phyloP scores from a whole-genome alignment of 164 flowering plant genomes.

The Warburgia ugandensis region DNA sequence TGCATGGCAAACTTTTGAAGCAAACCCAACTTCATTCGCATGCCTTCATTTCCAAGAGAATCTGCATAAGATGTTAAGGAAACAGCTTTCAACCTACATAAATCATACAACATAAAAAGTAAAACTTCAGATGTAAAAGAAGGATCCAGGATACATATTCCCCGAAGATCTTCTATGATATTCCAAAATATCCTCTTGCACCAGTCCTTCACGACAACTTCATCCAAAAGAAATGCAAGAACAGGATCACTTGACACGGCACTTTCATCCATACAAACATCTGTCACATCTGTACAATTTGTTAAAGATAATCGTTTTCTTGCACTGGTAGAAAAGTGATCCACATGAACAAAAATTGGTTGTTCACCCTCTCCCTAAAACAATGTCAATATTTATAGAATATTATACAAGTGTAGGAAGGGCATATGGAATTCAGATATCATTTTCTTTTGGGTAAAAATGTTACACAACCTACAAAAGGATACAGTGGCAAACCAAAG shows the following conservation, averaged over 20 bases:
- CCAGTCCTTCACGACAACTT: slow-evolving; percentile 97
- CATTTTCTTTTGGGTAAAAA: neutral
- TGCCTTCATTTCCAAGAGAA: slow-evolving; percentile 40
- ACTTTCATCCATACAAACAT: slow-evolving; percentile 98
- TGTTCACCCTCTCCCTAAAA: no score
- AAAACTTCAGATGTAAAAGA: neutral
- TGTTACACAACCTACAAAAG: slow-evolving; percentile 23
- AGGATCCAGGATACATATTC: slow-evolving; percentile 64
- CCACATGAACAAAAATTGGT: no score
- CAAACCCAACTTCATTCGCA: slow-evolving; percentile 34
- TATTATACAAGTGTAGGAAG: no score
- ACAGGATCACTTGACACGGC: slow-evolving; percentile 98
- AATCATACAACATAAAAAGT: neutral
- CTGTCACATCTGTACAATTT: slow-evolving; percentile 68
- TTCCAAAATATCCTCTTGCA: slow-evolving; percentile 60
- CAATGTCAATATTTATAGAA: no score
- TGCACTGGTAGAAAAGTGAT: no score
- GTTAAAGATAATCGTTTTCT: slow-evolving; percentile 33
- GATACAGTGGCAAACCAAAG: slow-evolving; percentile 97
- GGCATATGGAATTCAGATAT: neutral
- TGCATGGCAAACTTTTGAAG: slow-evolving; percentile 48
- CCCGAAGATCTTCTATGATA: slow-evolving; percentile 45
- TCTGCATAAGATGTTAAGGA: slow-evolving; percentile 47
- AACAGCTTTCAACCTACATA: neutral
- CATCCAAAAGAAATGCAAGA: slow-evolving; percentile 88